These are phyloP conservation scores for Caloboletus firmus DNA, from an alignment of 1,284 basidiomycete genomes.

Conservation along the genomic window DNA sequence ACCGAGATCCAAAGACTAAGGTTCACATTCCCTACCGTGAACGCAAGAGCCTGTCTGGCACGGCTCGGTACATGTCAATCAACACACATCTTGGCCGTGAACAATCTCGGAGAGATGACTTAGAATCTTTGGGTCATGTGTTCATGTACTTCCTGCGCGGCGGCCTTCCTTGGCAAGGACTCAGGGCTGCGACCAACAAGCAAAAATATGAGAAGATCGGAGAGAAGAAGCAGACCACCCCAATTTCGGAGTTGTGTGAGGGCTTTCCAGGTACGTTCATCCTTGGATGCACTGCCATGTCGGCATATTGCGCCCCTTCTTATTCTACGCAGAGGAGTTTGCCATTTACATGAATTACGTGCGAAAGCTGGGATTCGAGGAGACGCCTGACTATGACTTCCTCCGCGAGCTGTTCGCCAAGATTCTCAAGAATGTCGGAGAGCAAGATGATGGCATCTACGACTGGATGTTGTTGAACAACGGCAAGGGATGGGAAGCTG, in stretches of 20 bases:
- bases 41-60: conserved; percentile 96
- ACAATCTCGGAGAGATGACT: conserved; percentile 87
- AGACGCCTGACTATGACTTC: conserved; percentile 97
- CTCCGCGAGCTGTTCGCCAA: conserved; percentile 93
- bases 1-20: conserved; percentile 97
- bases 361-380: conserved; percentile 93
- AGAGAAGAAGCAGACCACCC: conserved; percentile 96
- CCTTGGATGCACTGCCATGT: conserved; percentile 1
- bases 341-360: conserved; percentile 98
- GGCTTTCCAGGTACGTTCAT: conserved; percentile 84
- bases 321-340: conserved; percentile 75
- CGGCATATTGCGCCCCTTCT: conserved; percentile 3
- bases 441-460: conserved; percentile 90
- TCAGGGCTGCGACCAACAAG: conserved; percentile 95
- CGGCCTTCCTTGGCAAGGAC: conserved; percentile 92
- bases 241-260: conserved; percentile 91
- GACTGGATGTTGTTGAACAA: conserved; percentile 97
- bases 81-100: conserved; percentile 96
- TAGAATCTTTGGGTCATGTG: conserved; percentile 94
- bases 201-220: conserved; percentile 99
- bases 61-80: conserved; percentile 98
- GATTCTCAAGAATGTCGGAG: conserved; percentile 85
- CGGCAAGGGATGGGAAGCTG: conserved; percentile 87
- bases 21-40: conserved; percentile 98
- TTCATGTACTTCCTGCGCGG: conserved; percentile 98